These are phyloP conservation scores for Sanghuangporus sanghuang DNA, from an alignment of 1,284 basidiomycete species.

Conservation along the genomic window DNA sequence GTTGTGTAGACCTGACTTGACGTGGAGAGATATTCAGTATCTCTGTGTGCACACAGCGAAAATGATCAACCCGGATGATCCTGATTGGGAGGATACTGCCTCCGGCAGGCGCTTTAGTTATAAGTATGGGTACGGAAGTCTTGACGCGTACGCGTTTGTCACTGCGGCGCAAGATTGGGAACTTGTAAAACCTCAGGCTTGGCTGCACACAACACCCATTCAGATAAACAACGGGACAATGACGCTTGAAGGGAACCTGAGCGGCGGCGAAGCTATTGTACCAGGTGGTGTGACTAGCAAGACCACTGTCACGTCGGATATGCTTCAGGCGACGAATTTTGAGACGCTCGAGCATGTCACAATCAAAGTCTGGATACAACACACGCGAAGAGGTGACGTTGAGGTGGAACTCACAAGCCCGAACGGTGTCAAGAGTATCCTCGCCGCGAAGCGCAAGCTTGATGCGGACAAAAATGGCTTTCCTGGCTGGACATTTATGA, in stretches of 20 bases:
- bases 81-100: conserved; percentile 90
- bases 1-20: conserved; percentile 75
- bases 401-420: conserved; percentile 89
- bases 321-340: conserved; percentile 75
- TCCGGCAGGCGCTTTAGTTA: conserved; percentile 85
- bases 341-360: conserved; percentile 92
- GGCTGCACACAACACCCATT: conserved; percentile 75
- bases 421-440: conserved; percentile 78
- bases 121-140: conserved; percentile 93
- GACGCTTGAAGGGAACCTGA: conserved; percentile 42
- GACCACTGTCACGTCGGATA: conserved; percentile 66
- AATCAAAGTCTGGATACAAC: conserved; percentile 89
- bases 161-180: conserved; percentile 80
- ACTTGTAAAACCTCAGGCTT: conserved; percentile 92
- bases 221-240: conserved; percentile 63
- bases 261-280: conserved; percentile 65
- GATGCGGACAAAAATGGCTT: conserved; percentile 75
- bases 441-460: conserved; percentile 68
- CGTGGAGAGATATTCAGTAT: conserved; percentile 97
- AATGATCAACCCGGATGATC: conserved; percentile 83
- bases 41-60: conserved; percentile 79
- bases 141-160: conserved; percentile 84
- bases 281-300: conserved; percentile 63
- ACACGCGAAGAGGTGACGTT: conserved; percentile 85
- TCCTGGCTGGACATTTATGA: conserved; percentile 97